Conservation (phyloP, 805 yeast species). For the Wickerhamiella alocasiicola region DNA sequence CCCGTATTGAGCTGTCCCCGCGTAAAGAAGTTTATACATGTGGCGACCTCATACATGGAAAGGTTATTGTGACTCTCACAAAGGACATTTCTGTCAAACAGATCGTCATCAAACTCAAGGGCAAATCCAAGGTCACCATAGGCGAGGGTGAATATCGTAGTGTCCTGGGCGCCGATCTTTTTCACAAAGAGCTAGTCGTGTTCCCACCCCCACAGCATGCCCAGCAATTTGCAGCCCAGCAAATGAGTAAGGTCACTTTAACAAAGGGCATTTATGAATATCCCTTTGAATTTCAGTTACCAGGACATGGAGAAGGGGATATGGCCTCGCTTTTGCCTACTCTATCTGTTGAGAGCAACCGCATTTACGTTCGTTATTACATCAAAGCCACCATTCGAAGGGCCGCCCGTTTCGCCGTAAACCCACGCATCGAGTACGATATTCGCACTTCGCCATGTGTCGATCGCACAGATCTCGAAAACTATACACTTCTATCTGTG, state of each 20-base stretch:
- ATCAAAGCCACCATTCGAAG: constrained; percentile 10
- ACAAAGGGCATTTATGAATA: constrained; percentile 7
- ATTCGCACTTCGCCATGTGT: constrained; percentile 8
- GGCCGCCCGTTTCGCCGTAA: constrained; percentile 5
- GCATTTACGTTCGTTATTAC: constrained; percentile 10
- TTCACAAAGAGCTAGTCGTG: constrained; percentile 6
- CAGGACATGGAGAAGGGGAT: constrained; percentile 7
- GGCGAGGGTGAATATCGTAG: constrained; percentile 13
- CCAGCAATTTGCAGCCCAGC: background rate
- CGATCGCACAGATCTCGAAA: constrained; percentile 6
- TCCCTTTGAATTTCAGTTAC: constrained; percentile 10
- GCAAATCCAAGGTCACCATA: constrained; percentile 9
- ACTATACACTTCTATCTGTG: background rate
- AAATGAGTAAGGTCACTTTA: constrained; percentile 3
- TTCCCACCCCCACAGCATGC: constrained; percentile 6
- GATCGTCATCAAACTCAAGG: constrained; percentile 10
- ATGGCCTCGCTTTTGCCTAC: constrained; percentile 3
- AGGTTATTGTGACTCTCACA: background rate
- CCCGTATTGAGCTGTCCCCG: background rate
- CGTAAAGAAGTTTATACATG: constrained; percentile 6
- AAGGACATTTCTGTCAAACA: constrained; percentile 6
- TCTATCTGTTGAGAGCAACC: constrained; percentile 3
- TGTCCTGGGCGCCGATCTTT: constrained; percentile 1
- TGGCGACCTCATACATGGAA: constrained; percentile 8
- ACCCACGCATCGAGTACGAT: constrained; percentile 10